Base-by-base conservation (phyloP, 2,329 filamentous ascomycete genomes). In the Elsinoe arachidis region DNA sequence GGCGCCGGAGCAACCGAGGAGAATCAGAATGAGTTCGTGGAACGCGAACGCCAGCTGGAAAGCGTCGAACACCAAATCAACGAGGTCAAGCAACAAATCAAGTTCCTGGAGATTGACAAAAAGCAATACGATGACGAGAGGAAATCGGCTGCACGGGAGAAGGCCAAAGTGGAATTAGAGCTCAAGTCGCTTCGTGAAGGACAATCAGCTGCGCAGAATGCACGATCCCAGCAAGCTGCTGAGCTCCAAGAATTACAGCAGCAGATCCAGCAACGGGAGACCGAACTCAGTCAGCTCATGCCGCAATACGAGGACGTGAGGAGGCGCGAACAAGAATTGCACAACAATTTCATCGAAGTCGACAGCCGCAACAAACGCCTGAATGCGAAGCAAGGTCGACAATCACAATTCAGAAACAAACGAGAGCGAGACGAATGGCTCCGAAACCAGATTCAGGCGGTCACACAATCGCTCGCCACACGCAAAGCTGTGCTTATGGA, bases 371-470 rank as follows among this genome's bases (percentile, higher is more conserved):
- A 88, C 41, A 84, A 87, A 62, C 85, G 91, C 37, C 80, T 99
- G 6, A 89, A 95, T 67, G 88, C 88, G 53, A 99, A 99, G 71
- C 92, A 99, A 72, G 90, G 87, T 43, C 86, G 92, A 46, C 90
- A 87, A 63, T 86, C 87, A 15, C 87, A 90, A 61, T 99, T 96
- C 72, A 87, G 81, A 67, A 95, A 84, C 70, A 96, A 96, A 75
- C 81, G 82, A 7, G 90, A 97, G 68, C 85, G 95, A 43, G 92
- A 99, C 70, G 81, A 83, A 35, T 96, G 83, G 78, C 76, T 99
- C 52, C 83, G 83, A 60, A 80, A 83, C 61, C 87, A 96, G 71
- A 88, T 97, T 57, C 79, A 87, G 44, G 87, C 95, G 35, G 82
- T 91, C 56, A 87, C 90, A 63, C 76, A 82, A 35, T 87, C 87